Percentiles rank a stretch among this genome's conserved stretches.
Evolutionary conservation across 768 basidiomycete genomes (phyloP).

Genomic region (Thelephora aurantiotincta): DNA sequence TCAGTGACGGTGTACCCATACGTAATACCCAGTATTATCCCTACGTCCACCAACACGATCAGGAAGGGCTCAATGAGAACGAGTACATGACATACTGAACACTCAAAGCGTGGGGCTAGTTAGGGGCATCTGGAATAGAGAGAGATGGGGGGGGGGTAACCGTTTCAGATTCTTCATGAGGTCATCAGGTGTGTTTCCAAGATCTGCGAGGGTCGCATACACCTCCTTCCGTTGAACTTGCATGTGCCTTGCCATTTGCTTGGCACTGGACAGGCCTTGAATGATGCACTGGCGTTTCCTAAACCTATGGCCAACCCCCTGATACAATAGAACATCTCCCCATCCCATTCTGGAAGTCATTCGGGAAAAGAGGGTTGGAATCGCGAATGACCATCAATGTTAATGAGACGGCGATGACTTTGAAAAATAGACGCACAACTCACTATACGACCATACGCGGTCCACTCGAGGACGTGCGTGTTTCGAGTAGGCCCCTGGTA

Average conservation of each 20-base stretch:
- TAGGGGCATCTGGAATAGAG: background rate
- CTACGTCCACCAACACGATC: slow-evolving; percentile 8
- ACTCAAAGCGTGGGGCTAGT: background rate
- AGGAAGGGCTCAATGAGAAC: background rate
- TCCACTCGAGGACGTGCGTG: slow-evolving; percentile 16
- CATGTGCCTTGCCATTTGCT: slow-evolving; percentile 3
- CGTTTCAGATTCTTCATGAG: slow-evolving; percentile 2
- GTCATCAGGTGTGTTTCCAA: slow-evolving; percentile 4
- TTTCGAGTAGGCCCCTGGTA: slow-evolving; percentile 16
- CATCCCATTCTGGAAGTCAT: slow-evolving; percentile 2
- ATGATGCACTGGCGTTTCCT: slow-evolving; percentile 5
- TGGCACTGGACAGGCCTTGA: slow-evolving; percentile 4
- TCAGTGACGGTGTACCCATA: slow-evolving; percentile 17
- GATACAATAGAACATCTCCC: background rate
- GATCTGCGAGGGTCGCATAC: background rate
- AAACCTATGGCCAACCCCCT: background rate
- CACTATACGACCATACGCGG: slow-evolving; percentile 11
- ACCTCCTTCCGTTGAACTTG: slow-evolving; percentile 2
- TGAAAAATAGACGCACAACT: slow-evolving; percentile 10
- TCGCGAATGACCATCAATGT: background rate
- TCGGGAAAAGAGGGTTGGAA: background rate
- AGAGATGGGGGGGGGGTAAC: background rate
- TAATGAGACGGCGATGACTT: too few relatives aligned
- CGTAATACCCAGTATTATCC: slow-evolving; percentile 13
- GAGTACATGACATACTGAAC: slow-evolving; percentile 2